Evolutionary conservation across 257 asterid species (phyloP).

Genomic region (Primulina huaijiensis): DNA sequence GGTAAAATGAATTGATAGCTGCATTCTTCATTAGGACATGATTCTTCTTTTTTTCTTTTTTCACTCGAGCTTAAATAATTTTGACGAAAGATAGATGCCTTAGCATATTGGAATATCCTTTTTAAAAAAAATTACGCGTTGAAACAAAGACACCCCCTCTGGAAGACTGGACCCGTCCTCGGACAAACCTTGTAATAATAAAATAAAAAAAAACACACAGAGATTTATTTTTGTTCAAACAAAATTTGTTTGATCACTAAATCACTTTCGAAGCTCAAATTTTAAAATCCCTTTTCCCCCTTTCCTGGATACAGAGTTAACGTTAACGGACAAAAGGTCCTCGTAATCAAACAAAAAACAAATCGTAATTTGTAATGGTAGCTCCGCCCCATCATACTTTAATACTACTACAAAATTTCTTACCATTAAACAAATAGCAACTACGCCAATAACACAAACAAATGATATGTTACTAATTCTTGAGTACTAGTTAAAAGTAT

Average conservation of each 20-base stretch:
- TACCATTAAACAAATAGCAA: conserved; percentile 27
- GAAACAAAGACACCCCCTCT: no score
- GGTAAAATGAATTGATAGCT: no score
- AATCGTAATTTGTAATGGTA: conserved; percentile 35
- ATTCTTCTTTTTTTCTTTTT: no score
- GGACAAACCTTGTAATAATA: no score
- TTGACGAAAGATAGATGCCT: no score
- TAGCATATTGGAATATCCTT: no score
- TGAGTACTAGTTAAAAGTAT: conserved; percentile 19
- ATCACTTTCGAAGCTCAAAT: conserved; percentile 23
- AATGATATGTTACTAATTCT: conserved; percentile 34
- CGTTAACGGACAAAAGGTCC: conserved; percentile 53
- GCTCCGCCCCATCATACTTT: conserved; percentile 52
- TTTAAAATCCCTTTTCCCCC: conserved; percentile 29
- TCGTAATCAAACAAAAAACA: conserved; percentile 38
- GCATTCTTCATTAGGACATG: no score
- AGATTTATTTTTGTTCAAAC: background rate
- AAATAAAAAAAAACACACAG: no score
- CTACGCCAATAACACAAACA: conserved; percentile 35
- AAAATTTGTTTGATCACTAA: conserved; percentile 25
- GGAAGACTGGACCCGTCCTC: no score
- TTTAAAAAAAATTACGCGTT: no score
- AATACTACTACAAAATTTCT: conserved; percentile 15
- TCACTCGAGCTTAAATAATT: no score
- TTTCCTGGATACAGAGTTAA: conserved; percentile 44